These are phyloP conservation scores for Penicillium janthinellum DNA, from an alignment of 2,329 filamentous ascomycete species.

Conservation along the genomic window DNA sequence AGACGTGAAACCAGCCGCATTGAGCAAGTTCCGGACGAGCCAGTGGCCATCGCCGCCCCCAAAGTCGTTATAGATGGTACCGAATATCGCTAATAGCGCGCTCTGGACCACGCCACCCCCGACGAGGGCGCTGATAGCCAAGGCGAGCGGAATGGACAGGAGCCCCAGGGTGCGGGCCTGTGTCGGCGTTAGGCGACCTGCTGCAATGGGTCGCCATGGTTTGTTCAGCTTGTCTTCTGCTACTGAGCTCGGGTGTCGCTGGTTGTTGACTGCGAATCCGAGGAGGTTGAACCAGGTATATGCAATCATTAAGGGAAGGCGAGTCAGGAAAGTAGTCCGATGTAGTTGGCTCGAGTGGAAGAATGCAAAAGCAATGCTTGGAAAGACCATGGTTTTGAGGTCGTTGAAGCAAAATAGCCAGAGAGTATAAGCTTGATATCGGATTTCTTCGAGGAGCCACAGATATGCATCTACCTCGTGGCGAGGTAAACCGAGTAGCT, in stretches of 20 bases:
- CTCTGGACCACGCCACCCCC: constrained; percentile 29
- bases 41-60: background rate
- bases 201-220: constrained; percentile 38
- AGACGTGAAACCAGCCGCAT: background rate
- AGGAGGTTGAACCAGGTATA: constrained; percentile 1
- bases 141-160: background rate
- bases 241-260: constrained; percentile 36
- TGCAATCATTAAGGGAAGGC: background rate
- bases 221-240: constrained; percentile 48
- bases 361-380: constrained; percentile 35
- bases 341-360: constrained; percentile 9
- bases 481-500: background rate
- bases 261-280: constrained; percentile 40
- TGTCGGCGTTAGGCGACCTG: constrained; percentile 21
- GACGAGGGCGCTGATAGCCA: background rate
- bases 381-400: constrained; percentile 31
- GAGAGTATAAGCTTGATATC: constrained; percentile 14
- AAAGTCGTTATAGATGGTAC: constrained; percentile 23
- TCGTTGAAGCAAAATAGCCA: constrained; percentile 32
- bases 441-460: background rate
- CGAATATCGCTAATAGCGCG: constrained; percentile 32
- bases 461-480: background rate
- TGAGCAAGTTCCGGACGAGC: background rate
- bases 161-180: constrained; percentile 18
- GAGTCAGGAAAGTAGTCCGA: background rate